Evolutionary conservation across 2,329 filamentous ascomycete genomes (phyloP).

Genomic region (Celoporthe dispersa): DNA sequence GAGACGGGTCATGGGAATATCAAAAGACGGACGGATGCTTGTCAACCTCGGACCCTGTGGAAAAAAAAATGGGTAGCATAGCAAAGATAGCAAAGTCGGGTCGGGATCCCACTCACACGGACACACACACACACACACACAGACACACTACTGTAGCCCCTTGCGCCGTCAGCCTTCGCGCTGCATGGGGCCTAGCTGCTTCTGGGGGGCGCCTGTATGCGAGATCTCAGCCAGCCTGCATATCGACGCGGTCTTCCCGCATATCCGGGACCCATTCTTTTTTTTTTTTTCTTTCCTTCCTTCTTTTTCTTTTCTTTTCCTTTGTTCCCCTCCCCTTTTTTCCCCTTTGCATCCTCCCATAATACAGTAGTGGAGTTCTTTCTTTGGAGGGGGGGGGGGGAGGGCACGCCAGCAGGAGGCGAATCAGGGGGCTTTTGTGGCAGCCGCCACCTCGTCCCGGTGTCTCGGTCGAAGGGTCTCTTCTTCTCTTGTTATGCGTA

Average conservation of each 20-base stretch:
- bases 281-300: background rate
- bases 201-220: conserved; percentile 10
- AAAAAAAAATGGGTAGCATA: background rate
- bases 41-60: background rate
- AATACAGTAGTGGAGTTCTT: background rate
- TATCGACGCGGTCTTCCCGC: conserved; percentile 5
- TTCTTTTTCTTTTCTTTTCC: background rate
- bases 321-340: too few species aligned
- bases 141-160: background rate
- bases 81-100: background rate
- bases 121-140: background rate
- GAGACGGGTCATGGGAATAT: background rate
- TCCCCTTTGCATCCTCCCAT: background rate
- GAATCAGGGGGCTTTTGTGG: conserved; percentile 13
- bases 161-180: conserved; percentile 10
- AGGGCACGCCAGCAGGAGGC: conserved; percentile 9
- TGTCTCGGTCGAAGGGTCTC: conserved; percentile 10
- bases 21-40: background rate
- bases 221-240: conserved; percentile 27
- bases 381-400: too few species aligned
- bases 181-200: conserved; percentile 19
- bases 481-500: background rate
- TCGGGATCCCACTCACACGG: background rate
- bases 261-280: background rate
- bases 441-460: conserved; percentile 12